Conservation (phyloP, 352 stramenopile species). For the Globisporangium spiculum region DNA sequence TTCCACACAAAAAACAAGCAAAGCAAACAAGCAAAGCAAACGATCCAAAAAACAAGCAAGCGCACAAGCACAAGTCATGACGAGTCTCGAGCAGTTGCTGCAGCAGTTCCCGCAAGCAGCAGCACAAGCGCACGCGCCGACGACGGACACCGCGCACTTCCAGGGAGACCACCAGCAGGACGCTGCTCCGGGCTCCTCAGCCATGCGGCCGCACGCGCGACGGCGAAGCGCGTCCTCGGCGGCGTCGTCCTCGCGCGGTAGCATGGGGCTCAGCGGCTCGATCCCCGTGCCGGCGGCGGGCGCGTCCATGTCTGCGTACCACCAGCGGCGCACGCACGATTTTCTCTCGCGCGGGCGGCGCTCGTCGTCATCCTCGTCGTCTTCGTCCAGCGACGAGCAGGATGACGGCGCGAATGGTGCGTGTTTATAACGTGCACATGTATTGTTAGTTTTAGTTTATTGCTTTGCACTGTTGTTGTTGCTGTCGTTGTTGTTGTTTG, state of each 20-base stretch:
- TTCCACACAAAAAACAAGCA: constrained; percentile 1
- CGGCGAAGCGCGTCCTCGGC: constrained; percentile 8
- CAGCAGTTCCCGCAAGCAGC: constrained; percentile 4
- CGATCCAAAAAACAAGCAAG: not conserved
- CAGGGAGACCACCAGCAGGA: not conserved
- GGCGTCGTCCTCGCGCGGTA: not conserved
- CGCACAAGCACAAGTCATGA: constrained; percentile 7
- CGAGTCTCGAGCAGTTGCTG: constrained; percentile 16
- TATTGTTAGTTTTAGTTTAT: not conserved
- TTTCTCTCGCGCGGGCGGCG: constrained; percentile 18
- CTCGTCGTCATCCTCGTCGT: constrained; percentile 22
- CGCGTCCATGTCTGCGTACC: constrained; percentile 17
- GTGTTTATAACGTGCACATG: not conserved
- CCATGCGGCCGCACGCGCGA: not conserved
- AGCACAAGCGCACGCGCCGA: not conserved
- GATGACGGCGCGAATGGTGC: constrained; percentile 14
- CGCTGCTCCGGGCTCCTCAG: not conserved
- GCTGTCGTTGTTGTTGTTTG: not conserved
- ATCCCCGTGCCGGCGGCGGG: constrained; percentile 18
- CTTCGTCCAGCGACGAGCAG: constrained; percentile 16
- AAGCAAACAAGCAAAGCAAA: not conserved
- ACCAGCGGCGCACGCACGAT: constrained; percentile 17
- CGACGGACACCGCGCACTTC: not conserved
- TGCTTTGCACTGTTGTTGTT: too few relatives aligned
- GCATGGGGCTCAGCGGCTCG: constrained; percentile 14